Base-by-base conservation (phyloP, 495 filamentous ascomycete genomes). In the Xylaria flabelliformis region DNA sequence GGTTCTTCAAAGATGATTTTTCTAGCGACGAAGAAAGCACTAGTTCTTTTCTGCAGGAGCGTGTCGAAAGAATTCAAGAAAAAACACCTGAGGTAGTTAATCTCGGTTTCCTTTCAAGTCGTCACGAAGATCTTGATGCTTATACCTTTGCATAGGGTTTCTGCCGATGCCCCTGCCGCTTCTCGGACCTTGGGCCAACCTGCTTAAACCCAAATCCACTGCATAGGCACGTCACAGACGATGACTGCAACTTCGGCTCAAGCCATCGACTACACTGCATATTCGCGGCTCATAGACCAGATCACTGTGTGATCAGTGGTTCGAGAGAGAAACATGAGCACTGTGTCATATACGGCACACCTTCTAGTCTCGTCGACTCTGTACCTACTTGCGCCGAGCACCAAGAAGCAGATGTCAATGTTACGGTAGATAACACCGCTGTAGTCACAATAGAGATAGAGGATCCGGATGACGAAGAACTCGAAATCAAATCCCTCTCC, bases 211-310 rank as follows among this genome's bases (percentile, higher is more conserved):
- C 72, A 4, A 39, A 46, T 10, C 74, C 74, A 29, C 29, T 50
- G 15, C 76, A 78, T 29, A 53, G 66, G 4, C 76, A 78, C 17
- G 36, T 62, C 10, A 72, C 51, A n/a, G 70, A 78, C 21, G 39
- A 70, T 12, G 70, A 76, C 15, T 78, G 76, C 39, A 65, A 51
- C 44, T 66, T 74, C 36, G 76, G 74, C 17, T 74, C 72, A 4
- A 34, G 44, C 15, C 76, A 78, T 50, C 13, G 15, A 13, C 70
- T 69, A 5, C 76, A 78, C 55, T 78, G 76, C 56, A 58, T 76
- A 42, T 78, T 73, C 21, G 70, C 74, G 4, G 72, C 75, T 41
- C 70, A 73, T n/a, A 13, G 24, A 10, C 73, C 71, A 12, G 50
- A 19, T 0, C 24, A 67, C 1, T 78, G 76, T 44, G 64, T 78